These are phyloP conservation scores for Cordyceps fumosorosea DNA, from an alignment of 2,329 filamentous ascomycete species.

Conservation along the genomic window DNA sequence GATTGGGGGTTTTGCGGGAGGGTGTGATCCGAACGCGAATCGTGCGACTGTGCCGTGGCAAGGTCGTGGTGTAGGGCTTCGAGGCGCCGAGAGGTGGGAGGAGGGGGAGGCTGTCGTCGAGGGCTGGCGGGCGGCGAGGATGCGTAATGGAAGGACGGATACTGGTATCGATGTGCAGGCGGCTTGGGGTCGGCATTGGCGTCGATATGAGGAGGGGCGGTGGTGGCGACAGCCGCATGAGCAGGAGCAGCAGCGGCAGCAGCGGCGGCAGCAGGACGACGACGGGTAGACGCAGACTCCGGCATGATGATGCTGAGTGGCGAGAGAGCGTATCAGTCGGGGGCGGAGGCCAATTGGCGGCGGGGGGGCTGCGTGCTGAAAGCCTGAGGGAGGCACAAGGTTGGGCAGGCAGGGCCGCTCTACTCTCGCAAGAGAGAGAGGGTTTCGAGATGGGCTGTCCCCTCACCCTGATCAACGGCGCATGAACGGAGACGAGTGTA, in stretches of 20 bases:
- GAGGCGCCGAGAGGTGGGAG: not conserved
- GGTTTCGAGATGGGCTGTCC: constrained; percentile 33
- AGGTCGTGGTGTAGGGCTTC: not conserved
- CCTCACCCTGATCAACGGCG: constrained; percentile 42
- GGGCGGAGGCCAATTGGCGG: constrained; percentile 6
- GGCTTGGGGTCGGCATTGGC: not conserved
- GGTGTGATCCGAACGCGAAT: not conserved
- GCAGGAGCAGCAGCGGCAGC: not conserved
- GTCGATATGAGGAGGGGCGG: not conserved
- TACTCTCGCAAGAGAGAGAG: constrained; percentile 13
- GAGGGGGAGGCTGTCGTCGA: constrained; percentile 2
- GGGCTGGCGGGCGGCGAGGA: constrained; percentile 6
- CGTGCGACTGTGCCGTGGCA: not conserved
- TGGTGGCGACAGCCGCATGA: not conserved
- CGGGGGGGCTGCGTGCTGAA: not conserved
- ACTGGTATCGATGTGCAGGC: not conserved
- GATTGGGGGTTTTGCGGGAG: not conserved
- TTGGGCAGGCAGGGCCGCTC: constrained; percentile 2
- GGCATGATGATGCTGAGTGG: constrained; percentile 11
- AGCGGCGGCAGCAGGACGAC: not conserved
- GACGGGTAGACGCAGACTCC: constrained; percentile 4
- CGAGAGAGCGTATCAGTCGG: not conserved
- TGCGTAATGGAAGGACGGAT: not conserved
- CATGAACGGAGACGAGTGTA: constrained; percentile 24
- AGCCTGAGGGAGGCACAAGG: not conserved